These are phyloP conservation scores for Lactarius vividus DNA, from an alignment of 768 basidiomycete genomes.

Conservation along the genomic window DNA sequence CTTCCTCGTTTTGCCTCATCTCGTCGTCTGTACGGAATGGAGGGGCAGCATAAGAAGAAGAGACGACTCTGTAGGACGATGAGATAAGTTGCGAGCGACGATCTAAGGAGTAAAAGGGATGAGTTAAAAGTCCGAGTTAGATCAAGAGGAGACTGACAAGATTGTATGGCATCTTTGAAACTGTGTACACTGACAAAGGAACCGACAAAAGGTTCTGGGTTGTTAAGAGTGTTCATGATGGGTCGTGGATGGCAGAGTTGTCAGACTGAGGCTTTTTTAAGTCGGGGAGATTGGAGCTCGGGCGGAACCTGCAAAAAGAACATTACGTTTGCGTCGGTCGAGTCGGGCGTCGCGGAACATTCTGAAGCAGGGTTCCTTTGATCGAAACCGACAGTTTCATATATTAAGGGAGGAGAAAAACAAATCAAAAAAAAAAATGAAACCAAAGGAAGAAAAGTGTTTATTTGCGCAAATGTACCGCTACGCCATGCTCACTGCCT, in stretches of 20 bases:
- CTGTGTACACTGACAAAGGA: conserved; percentile 22
- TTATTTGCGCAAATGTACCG: conserved; percentile 9
- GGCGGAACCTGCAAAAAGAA: conserved; percentile 18
- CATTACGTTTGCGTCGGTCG: conserved; percentile 6
- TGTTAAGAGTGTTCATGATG: conserved; percentile 11
- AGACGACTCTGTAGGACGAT: conserved; percentile 8
- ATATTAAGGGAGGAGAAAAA: conserved; percentile 16
- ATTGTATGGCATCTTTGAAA: conserved; percentile 25
- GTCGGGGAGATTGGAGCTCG: conserved; percentile 4
- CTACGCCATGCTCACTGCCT: conserved; percentile 49
- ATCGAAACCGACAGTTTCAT: neutral
- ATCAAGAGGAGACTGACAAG: conserved; percentile 13
- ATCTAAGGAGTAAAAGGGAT: conserved; percentile 11
- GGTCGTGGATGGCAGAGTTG: neutral
- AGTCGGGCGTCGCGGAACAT: neutral
- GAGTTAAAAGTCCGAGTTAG: neutral
- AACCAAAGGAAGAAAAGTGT: conserved; percentile 6
- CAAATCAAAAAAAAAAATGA: conserved; percentile 3
- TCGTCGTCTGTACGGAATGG: conserved; percentile 3
- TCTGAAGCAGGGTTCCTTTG: neutral
- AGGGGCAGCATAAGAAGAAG: conserved; percentile 3
- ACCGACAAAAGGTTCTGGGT: conserved; percentile 13
- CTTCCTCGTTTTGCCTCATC: conserved; percentile 1
- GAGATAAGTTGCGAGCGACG: conserved; percentile 24
- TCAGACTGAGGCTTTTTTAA: neutral